Conservation (phyloP, 305 asterid genomes). For the Fraxinus greggii region DNA sequence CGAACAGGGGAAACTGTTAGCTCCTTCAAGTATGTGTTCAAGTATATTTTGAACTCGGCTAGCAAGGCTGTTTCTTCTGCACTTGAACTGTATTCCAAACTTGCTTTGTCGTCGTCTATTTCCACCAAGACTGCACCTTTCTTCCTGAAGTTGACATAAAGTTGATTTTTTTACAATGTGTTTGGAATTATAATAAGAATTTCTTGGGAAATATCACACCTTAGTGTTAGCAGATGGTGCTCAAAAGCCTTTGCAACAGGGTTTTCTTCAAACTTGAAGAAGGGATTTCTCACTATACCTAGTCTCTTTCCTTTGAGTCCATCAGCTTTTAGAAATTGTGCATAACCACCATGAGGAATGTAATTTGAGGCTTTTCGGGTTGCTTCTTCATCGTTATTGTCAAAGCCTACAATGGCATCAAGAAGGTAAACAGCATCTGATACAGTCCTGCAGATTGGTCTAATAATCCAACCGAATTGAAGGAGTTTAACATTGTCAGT, state of each 20-base stretch:
- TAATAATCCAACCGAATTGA: not conserved
- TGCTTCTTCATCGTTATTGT: constrained; percentile 22
- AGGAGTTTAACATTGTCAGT: no score
- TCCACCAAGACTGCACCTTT: constrained; percentile 45
- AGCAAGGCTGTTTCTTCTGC: constrained; percentile 26
- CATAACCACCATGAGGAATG: constrained; percentile 29
- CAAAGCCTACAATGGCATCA: constrained; percentile 30
- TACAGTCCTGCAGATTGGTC: constrained; percentile 32
- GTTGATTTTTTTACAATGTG: not conserved
- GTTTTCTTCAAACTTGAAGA: not conserved
- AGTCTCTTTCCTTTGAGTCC: constrained; percentile 29
- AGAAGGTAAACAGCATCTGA: constrained; percentile 32
- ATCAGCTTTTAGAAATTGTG: constrained; percentile 27
- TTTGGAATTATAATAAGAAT: not conserved
- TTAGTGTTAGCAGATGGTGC: constrained; percentile 2
- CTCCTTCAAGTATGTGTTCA: constrained; percentile 37
- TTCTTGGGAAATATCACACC: not conserved
- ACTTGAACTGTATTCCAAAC: constrained; percentile 10
- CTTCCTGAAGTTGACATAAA: constrained; percentile 28
- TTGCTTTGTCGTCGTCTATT: constrained; percentile 26
- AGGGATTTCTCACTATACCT: constrained; percentile 12
- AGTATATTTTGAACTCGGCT: constrained; percentile 41
- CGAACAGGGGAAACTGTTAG: constrained; percentile 42
- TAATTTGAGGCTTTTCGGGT: constrained; percentile 28
- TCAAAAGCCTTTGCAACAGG: not conserved